Conservation (phyloP, 139 green algal species). For the Coelastrella sp. region DNA sequence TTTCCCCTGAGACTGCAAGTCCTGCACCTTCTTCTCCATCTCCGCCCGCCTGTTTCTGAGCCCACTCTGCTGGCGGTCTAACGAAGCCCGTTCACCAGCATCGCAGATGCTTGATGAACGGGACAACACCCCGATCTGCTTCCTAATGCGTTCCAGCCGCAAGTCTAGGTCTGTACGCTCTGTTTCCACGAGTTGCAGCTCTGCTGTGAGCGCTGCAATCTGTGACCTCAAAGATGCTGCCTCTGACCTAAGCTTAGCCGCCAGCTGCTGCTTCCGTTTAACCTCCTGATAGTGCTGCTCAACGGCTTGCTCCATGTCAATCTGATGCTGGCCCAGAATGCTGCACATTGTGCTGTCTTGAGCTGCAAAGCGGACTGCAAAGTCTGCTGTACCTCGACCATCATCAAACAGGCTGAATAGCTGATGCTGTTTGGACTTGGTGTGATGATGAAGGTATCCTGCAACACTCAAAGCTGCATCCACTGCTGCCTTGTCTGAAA, state of each 20-base stretch:
- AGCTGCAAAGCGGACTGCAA: conserved; percentile 47
- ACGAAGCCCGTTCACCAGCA: not conserved
- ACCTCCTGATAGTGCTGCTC: conserved; percentile 61
- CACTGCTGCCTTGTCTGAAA: conserved; percentile 48
- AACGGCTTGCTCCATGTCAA: conserved; percentile 19
- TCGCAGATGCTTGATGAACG: not conserved
- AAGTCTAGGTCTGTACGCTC: not conserved
- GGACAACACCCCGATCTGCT: not conserved
- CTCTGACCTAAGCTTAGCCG: not conserved
- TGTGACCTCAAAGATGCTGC: not conserved
- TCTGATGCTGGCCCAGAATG: conserved; percentile 44
- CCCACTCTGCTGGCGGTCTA: not conserved
- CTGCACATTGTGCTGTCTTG: not conserved
- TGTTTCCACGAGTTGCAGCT: not conserved
- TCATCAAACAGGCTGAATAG: conserved; percentile 51
- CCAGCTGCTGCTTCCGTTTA: conserved; percentile 51
- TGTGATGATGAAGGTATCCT: conserved; percentile 54
- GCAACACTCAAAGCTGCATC: conserved; percentile 57
- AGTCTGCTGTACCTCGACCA: conserved; percentile 38
- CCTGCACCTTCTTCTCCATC: not conserved
- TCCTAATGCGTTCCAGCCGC: not conserved
- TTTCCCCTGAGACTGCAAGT: not conserved
- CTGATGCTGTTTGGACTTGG: not conserved
- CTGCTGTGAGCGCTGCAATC: not conserved
- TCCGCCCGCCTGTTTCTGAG: not conserved